Evolutionary conservation across 2,329 filamentous ascomycete species (phyloP).

Genomic region (Juglanconis juglandina): DNA sequence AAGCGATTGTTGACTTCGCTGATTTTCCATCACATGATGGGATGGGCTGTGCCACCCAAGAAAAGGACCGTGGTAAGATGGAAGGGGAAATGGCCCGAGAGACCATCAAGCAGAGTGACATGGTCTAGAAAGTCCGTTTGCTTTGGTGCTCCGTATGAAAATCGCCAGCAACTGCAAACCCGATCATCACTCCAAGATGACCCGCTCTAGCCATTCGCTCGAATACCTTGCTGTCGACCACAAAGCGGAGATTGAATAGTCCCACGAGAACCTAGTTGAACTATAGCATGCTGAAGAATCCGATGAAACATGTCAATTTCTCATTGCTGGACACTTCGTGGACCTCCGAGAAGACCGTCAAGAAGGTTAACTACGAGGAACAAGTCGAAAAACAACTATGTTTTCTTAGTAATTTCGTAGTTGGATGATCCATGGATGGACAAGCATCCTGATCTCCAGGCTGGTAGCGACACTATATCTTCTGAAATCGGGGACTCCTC

Average conservation of each 20-base stretch:
- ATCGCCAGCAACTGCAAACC: constrained; percentile 57
- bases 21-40: constrained; percentile 43
- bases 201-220: constrained; percentile 54
- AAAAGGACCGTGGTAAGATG: constrained; percentile 61
- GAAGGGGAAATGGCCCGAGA: constrained; percentile 54
- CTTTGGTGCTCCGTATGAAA: constrained; percentile 39
- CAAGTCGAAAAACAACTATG: constrained; percentile 10
- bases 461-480: background rate
- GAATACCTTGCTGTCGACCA: constrained; percentile 57
- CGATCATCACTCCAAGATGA: constrained; percentile 63
- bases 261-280: constrained; percentile 65
- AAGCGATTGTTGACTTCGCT: background rate
- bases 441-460: background rate
- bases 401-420: background rate
- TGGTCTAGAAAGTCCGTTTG: constrained; percentile 34
- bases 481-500: background rate
- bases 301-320: constrained; percentile 34
- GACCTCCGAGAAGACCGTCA: constrained; percentile 21
- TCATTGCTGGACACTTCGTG: constrained; percentile 29
- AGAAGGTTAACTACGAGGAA: background rate
- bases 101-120: constrained; percentile 47
- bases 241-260: constrained; percentile 64
- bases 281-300: constrained; percentile 53
- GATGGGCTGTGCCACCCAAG: constrained; percentile 58
- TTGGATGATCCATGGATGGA: background rate